Evolutionary conservation across 2,329 filamentous ascomycete genomes (phyloP), one percentile per base, ranked within the genome.

Genomic region (Atkinsonella texensis): DNA sequence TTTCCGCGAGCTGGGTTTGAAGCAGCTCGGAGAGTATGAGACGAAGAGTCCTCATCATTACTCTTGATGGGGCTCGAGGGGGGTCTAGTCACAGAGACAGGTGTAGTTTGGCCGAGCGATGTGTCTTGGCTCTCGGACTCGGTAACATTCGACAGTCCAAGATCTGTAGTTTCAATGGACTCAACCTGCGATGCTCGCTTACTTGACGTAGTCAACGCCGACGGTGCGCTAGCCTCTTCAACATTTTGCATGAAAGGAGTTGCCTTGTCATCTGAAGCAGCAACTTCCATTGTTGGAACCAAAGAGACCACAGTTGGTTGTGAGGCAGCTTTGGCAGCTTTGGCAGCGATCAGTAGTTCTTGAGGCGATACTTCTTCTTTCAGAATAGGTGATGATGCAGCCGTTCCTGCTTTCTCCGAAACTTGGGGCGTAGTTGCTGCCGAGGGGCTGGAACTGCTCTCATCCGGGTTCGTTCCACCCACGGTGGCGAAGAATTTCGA

Each of bases 101-200:
- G 84, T 62, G 84, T 85, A n/a, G 89, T 89, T 69, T 95, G 81
- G 62, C 93, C 79, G 17, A 95, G 72, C 2, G 85, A 89, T 31
- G 89, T 89, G 51, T 81, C 85, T 59, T 88, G 85, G 51, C 95
- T 70, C 68, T 95, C 89, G 52, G 94, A 86, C 79, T 94, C 85
- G 55, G 90, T 79, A 15, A 81, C 84, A 62, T 93, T 87, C 64
- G 17, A 13, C 15, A 13, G 15, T 5, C 68, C 63, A 15, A 76
- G 53, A 18, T 32, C 15, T 8, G 28, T 54, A 75, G 70, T 81
- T 39, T 68, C 69, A 49, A 86, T 83, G 17, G 79, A 79, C 31
- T 83, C 77, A 18, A 76, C 61, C 10, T 60, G 51, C 17, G 62
- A 56, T 52, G 64, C 71, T 32, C 65, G 70, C 55, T 61, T 70